These are phyloP conservation scores for Globisporangium takayamanum DNA, from an alignment of 352 stramenopile genomes.

Conservation along the genomic window DNA sequence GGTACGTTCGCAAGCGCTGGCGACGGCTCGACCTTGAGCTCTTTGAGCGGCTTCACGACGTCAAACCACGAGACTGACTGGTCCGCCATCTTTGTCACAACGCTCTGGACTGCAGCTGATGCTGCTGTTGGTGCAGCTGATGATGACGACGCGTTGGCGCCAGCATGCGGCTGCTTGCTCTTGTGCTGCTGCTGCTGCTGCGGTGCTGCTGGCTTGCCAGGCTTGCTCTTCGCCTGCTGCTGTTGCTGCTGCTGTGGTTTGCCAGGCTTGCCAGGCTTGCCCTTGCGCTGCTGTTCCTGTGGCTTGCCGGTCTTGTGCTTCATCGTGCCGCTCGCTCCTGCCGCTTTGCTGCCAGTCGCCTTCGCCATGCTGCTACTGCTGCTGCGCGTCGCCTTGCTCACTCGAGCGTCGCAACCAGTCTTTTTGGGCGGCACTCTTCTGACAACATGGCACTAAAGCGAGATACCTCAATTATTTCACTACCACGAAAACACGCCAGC, in stretches of 20 bases:
- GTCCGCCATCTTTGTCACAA: conserved; percentile 28
- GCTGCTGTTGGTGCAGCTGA: neutral
- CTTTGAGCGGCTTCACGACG: conserved; percentile 10
- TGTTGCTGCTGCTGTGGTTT: neutral
- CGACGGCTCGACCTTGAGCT: neutral
- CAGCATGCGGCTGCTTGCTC: neutral
- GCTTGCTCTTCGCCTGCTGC: neutral
- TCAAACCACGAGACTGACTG: conserved; percentile 33
- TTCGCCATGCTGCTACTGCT: neutral
- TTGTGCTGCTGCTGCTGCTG: neutral
- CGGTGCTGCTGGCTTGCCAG: neutral
- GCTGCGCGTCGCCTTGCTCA: neutral
- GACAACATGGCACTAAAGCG: neutral
- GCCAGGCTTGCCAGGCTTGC: neutral
- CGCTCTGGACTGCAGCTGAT: conserved; percentile 17
- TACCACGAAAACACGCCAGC: neutral
- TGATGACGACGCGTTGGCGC: neutral
- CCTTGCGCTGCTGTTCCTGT: neutral
- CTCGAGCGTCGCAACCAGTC: neutral
- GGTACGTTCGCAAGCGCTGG: neutral
- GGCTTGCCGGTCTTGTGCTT: neutral
- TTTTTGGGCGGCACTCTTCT: neutral
- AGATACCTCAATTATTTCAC: neutral
- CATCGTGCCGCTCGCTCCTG: neutral
- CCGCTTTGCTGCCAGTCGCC: neutral